Percentiles rank a stretch among this genome's conserved stretches.
Evolutionary conservation across 2,329 filamentous ascomycete genomes (phyloP).

Genomic region (Phaeomoniella chlamydospora): DNA sequence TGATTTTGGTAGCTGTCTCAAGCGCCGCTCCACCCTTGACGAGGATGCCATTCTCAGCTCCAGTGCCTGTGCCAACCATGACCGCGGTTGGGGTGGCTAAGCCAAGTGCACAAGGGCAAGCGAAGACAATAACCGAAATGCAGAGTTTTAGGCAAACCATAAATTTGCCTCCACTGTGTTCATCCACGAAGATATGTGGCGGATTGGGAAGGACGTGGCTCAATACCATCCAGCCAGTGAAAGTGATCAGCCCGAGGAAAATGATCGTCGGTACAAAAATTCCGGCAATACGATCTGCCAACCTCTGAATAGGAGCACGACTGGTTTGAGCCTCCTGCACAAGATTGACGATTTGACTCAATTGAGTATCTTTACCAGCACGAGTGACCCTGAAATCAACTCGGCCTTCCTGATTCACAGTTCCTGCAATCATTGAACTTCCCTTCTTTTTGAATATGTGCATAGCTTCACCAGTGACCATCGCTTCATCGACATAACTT

Average conservation of each 20-base stretch:
- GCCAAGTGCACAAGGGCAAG: constrained; percentile 92
- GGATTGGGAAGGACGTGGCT: constrained; percentile 73
- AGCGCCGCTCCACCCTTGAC: constrained; percentile 91
- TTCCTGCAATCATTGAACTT: constrained; percentile 72
- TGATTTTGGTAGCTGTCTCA: constrained; percentile 80
- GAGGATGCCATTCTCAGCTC: constrained; percentile 90
- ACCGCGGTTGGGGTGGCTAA: constrained; percentile 91
- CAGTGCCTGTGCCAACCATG: constrained; percentile 97
- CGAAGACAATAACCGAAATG: constrained; percentile 96
- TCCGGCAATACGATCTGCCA: constrained; percentile 81
- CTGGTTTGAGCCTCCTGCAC: constrained; percentile 95
- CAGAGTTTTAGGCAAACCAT: constrained; percentile 97
- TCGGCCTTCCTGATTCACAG: constrained; percentile 85
- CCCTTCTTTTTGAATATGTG: constrained; percentile 81
- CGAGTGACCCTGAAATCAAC: constrained; percentile 86
- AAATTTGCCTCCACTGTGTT: constrained; percentile 71
- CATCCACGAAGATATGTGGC: constrained; percentile 73
- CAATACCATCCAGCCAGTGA: constrained; percentile 85
- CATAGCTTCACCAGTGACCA: constrained; percentile 96
- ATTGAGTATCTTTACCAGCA: constrained; percentile 85
- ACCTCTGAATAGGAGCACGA: constrained; percentile 81
- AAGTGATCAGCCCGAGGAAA: constrained; percentile 68
- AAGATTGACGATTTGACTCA: constrained; percentile 96
- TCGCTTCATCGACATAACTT: constrained; percentile 91
- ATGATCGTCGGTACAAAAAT: constrained; percentile 91